Evolutionary conservation across 108 stramenopile species (phyloP).

Genomic region (Nitzschia sp.): DNA sequence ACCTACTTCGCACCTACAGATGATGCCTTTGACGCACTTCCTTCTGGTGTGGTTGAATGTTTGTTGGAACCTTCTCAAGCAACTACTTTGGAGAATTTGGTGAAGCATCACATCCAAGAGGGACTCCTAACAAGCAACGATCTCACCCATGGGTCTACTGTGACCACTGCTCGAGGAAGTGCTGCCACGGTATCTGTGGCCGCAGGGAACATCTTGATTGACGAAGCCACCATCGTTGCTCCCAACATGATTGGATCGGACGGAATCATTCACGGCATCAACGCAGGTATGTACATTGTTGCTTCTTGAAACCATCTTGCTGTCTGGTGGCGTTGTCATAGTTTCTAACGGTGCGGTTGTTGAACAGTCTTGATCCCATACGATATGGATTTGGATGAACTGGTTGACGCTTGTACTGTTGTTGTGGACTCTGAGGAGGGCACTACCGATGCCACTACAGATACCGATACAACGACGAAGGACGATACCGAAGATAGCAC

Average conservation of each 20-base stretch:
- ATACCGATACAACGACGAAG: no score
- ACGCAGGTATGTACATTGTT: constrained; percentile 4
- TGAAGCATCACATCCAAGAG: constrained; percentile 24
- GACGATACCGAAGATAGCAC: no score
- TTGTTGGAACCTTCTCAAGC: constrained; percentile 11
- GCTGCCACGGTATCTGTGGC: neutral
- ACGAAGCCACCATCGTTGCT: constrained; percentile 5
- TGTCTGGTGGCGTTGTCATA: no score
- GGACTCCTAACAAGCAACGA: constrained; percentile 9
- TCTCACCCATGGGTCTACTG: neutral
- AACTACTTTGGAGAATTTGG: constrained; percentile 2
- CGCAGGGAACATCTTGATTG: neutral
- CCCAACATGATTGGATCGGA: neutral
- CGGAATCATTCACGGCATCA: constrained; percentile 24
- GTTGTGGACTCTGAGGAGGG: no score
- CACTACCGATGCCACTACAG: no score
- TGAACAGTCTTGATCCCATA: no score
- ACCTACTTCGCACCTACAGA: constrained; percentile 34
- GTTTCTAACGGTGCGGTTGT: no score
- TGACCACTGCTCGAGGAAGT: neutral
- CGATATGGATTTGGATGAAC: no score
- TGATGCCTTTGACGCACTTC: constrained; percentile 23
- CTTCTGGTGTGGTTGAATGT: constrained; percentile 4
- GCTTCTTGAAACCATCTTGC: neutral
- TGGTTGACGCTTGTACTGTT: no score